phyloP scores from a whole-genome alignment of 441 rosid species.

The Bruguiera hainesii region DNA sequence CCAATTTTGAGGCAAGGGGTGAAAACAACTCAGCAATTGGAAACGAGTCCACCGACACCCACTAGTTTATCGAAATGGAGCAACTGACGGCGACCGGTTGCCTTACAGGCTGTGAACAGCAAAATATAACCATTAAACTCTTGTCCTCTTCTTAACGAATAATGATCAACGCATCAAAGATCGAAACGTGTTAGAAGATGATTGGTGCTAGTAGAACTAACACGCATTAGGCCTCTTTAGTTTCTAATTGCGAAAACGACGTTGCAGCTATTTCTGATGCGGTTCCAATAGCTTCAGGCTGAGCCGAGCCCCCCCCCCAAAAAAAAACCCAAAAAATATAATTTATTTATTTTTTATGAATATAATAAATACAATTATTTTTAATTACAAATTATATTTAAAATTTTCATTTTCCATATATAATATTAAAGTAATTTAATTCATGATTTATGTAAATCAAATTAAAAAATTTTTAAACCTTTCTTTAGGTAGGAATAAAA shows the following conservation, averaged over 20 bases:
- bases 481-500: too few relatives aligned
- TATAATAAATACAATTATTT: too few relatives aligned
- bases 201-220: background rate
- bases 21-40: background rate
- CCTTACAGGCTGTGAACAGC: constrained; percentile 31
- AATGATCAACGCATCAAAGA: background rate
- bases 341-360: too few relatives aligned
- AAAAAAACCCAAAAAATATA: too few relatives aligned
- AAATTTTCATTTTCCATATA: too few relatives aligned
- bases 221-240: too few relatives aligned
- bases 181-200: constrained; percentile 3
- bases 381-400: too few relatives aligned
- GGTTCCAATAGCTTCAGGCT: background rate
- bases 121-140: background rate
- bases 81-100: constrained; percentile 38
- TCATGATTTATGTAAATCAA: too few relatives aligned
- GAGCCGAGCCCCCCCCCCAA: background rate
- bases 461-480: too few relatives aligned
- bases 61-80: constrained; percentile 3
- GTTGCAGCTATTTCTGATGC: constrained; percentile 7
- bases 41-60: constrained; percentile 45
- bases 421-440: too few relatives aligned
- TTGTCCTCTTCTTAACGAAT: constrained; percentile 6
- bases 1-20: background rate
- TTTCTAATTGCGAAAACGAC: constrained; percentile 3